phyloP scores from a whole-genome alignment of 1,284 basidiomycete genomes.

The Chalciporus sp. region DNA sequence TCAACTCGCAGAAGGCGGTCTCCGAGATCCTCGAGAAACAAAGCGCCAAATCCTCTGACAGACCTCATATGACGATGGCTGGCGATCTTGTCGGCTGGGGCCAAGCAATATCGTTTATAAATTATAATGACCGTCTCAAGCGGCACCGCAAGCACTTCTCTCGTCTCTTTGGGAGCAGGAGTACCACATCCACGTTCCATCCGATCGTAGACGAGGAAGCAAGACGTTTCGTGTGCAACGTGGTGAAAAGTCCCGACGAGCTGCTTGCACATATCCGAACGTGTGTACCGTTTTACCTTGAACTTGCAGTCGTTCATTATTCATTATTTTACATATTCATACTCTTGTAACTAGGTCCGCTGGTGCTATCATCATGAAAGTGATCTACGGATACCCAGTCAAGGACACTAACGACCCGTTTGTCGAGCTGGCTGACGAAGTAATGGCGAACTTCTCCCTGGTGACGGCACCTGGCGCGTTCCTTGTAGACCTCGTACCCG shows the following conservation, averaged over 20 bases:
- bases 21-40: conserved; percentile 33
- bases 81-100: conserved; percentile 27
- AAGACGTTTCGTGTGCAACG: conserved; percentile 25
- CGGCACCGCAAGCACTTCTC: conserved; percentile 23
- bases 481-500: conserved; percentile 35
- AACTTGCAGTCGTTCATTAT: no score
- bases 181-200: conserved; percentile 16
- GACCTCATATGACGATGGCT: conserved; percentile 29
- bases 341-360: conserved; percentile 10
- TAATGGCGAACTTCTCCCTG: conserved; percentile 15
- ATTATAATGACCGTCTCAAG: conserved; percentile 25
- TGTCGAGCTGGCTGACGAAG: conserved; percentile 26
- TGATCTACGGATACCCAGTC: conserved; percentile 28
- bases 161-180: conserved; percentile 31
- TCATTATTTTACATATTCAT: no score
- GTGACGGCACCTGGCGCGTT: conserved; percentile 25
- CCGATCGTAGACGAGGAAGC: conserved; percentile 28
- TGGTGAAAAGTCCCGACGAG: conserved; percentile 20
- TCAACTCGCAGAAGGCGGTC: conserved; percentile 24
- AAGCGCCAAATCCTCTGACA: conserved; percentile 25
- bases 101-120: conserved; percentile 21
- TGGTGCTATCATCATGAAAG: conserved; percentile 20
- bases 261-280: conserved; percentile 22
- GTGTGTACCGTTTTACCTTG: conserved; percentile 20
- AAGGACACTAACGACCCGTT: conserved; percentile 30